Base-by-base conservation (phyloP, 495 filamentous ascomycete genomes). In the Articulospora tetracladia region DNA sequence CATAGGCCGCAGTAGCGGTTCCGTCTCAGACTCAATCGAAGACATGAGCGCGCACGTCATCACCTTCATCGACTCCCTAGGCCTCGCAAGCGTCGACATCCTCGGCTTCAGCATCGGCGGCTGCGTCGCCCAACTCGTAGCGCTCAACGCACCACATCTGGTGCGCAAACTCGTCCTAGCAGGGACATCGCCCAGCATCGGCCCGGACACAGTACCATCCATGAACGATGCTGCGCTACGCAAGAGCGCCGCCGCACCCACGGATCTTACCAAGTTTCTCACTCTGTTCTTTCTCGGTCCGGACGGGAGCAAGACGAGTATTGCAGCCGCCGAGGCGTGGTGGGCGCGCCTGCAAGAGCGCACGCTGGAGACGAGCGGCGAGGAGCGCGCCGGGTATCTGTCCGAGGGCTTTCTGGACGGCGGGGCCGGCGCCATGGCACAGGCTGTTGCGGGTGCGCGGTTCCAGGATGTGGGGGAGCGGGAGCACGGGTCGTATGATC, bases 101-200 rank as follows among this genome's bases (percentile, higher is more conserved):
- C 46, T 73, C 44, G 71, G 71, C 17, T 73, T 72, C 62, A 68
- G 64, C 8, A 61, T 73, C n/a, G 71, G 71, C 46, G 71, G 71
- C 17, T 52, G 55, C 26, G 66, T 65, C 17, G 70, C 70, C 1
- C 70, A 73, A 59, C 69, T 66, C 34, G 28, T 50, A 15, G 39
- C 22, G 4, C 24, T 52, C 24, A 44, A 34, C 53, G 24, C 19
- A 30, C 41, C 51, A 17, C 32, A 53, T 11, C 23, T 61, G 23
- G 27, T 36, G 15, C 41, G 62, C n/a, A 22, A 53, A 56, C 24
- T 53, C 26, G 39, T 53, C 17, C 20, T 52, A 17, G 59, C 20
- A 7, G 59, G 59, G 13, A 19, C 36, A 11, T 19, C 48, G 17
- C 51, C 58, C 19, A 60, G 50, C 32, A 13, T 11, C 22, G 58